These are phyloP conservation scores for Corylus americana DNA, from an alignment of 306 rosid species.

Conservation along the genomic window DNA sequence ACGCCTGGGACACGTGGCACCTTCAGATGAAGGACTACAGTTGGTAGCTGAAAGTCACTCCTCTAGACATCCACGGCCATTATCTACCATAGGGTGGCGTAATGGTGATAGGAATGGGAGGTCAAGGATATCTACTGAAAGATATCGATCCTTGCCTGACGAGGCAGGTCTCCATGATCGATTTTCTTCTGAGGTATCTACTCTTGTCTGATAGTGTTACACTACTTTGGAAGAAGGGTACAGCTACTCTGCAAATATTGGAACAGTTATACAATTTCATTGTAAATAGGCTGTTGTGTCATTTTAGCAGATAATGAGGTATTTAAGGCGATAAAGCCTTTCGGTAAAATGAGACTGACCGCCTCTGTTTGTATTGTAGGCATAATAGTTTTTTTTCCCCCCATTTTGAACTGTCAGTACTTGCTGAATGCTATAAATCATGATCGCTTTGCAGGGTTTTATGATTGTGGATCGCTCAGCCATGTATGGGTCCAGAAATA, in stretches of 20 bases:
- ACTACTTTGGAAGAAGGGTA: background rate
- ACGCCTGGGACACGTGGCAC: slow-evolving; percentile 53
- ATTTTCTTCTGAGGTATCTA: slow-evolving; percentile 43
- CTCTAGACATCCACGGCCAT: slow-evolving; percentile 61
- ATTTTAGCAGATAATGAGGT: background rate
- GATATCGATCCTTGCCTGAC: slow-evolving; percentile 34
- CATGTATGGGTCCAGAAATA: slow-evolving; percentile 60
- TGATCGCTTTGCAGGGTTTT: slow-evolving; percentile 54
- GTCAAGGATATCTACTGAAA: slow-evolving; percentile 55
- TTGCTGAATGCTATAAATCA: background rate
- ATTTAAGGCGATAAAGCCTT: background rate
- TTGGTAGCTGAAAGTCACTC: slow-evolving; percentile 59
- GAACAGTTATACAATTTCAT: background rate
- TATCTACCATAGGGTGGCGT: slow-evolving; percentile 53
- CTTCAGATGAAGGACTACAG: slow-evolving; percentile 64
- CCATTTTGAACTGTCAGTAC: background rate
- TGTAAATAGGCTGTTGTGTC: background rate
- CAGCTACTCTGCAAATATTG: background rate
- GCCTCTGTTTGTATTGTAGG: no score
- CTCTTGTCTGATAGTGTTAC: background rate
- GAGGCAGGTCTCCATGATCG: slow-evolving; percentile 35
- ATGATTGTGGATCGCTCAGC: slow-evolving; percentile 64
- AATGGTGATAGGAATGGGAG: slow-evolving; percentile 66
- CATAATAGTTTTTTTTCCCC: no score
- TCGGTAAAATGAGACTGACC: background rate